Percentiles rank a stretch among this genome's conserved stretches.
Conservation (phyloP, 192 early-diverging fungal species). For the Podila verticillata region DNA sequence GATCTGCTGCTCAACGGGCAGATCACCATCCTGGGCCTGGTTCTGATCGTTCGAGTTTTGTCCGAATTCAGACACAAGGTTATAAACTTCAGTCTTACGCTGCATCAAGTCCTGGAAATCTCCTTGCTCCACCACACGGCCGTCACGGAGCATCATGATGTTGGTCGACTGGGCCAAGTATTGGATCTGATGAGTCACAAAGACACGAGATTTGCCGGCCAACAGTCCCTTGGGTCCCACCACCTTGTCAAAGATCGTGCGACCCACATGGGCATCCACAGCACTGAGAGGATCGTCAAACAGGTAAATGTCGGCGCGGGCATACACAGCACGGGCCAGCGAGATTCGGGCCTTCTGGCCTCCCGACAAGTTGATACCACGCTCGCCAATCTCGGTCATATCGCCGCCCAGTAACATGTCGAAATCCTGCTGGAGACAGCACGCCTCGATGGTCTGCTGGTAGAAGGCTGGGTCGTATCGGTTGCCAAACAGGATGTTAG, state of each 20-base stretch:
- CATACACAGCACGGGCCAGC: constrained; percentile 84
- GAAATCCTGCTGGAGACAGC: constrained; percentile 87
- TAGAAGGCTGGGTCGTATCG: constrained; percentile 67
- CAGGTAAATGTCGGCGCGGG: constrained; percentile 75
- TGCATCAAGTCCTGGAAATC: constrained; percentile 73
- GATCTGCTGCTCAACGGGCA: constrained; percentile 17
- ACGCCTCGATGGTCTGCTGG: constrained; percentile 74
- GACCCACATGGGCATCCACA: constrained; percentile 72
- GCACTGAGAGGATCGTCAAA: constrained; percentile 68
- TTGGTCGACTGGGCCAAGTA: constrained; percentile 73
- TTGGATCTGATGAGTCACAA: constrained; percentile 86
- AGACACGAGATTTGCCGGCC: constrained; percentile 77
- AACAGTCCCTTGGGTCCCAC: constrained; percentile 90
- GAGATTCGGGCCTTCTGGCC: constrained; percentile 88
- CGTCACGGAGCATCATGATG: constrained; percentile 80
- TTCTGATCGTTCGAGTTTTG: constrained; percentile 44
- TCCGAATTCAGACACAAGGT: constrained; percentile 80
- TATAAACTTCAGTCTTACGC: constrained; percentile 65
- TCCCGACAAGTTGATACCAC: constrained; percentile 91
- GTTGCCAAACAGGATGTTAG: constrained; percentile 93
- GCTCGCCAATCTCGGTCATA: constrained; percentile 91
- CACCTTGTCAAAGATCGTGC: constrained; percentile 84
- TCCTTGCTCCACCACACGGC: constrained; percentile 75
- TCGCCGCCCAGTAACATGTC: constrained; percentile 88
- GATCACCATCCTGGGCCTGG: constrained; percentile 24